Conservation (phyloP, 192 early-diverging fungal species). For the Spizellomyces sp. region DNA sequence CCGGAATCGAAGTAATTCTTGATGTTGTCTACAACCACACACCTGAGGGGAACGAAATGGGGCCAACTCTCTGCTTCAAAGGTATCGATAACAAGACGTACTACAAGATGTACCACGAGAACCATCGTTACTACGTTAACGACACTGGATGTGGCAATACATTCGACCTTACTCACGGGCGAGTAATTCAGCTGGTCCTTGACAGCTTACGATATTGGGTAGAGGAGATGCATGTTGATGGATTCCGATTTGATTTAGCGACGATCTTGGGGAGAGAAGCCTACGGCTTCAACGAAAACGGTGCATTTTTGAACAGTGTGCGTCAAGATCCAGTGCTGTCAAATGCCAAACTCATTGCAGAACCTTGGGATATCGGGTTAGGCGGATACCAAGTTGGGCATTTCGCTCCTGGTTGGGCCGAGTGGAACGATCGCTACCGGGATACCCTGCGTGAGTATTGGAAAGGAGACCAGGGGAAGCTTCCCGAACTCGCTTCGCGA, state of each 20-base stretch:
- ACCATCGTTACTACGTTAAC: slow-evolving; percentile 31
- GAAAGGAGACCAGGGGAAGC: slow-evolving; percentile 27
- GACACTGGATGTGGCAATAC: slow-evolving; percentile 35
- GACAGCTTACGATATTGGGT: slow-evolving; percentile 34
- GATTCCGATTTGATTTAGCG: slow-evolving; percentile 34
- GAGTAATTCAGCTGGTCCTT: slow-evolving; percentile 27
- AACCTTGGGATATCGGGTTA: slow-evolving; percentile 33
- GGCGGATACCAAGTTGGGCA: slow-evolving; percentile 34
- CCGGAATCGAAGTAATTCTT: slow-evolving; percentile 29
- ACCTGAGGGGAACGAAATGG: slow-evolving; percentile 34
- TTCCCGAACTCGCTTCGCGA: slow-evolving; percentile 29
- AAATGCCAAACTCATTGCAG: slow-evolving; percentile 26
- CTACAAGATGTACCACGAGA: slow-evolving; percentile 34
- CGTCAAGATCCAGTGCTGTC: slow-evolving; percentile 31
- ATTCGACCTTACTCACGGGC: slow-evolving; percentile 27
- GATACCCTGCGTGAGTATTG: slow-evolving; percentile 32
- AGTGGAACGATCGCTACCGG: slow-evolving; percentile 33
- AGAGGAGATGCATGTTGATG: slow-evolving; percentile 34
- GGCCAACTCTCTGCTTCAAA: slow-evolving; percentile 33
- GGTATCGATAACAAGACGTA: slow-evolving; percentile 37
- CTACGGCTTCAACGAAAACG: slow-evolving; percentile 33
- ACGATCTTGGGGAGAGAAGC: slow-evolving; percentile 26
- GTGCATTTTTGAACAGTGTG: slow-evolving; percentile 31
- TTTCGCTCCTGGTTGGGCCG: slow-evolving; percentile 32
- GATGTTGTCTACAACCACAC: slow-evolving; percentile 37